Conservation (phyloP, 1,139 yeast species). For the Yamadazyma taylorii region DNA sequence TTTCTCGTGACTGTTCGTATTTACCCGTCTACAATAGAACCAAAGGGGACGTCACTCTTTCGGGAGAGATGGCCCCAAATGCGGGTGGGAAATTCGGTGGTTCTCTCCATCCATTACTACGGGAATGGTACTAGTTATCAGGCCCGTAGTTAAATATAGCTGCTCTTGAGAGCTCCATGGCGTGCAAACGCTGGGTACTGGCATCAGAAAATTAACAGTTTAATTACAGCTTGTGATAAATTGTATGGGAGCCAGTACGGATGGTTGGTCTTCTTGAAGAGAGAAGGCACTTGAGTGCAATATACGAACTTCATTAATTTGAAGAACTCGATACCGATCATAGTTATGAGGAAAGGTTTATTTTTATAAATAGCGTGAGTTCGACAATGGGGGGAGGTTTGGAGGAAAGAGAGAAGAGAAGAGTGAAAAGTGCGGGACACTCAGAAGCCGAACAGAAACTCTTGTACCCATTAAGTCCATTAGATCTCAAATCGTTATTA, state of each 20-base stretch:
- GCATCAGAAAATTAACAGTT: constrained; percentile 59
- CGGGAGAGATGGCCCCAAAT: constrained; percentile 18
- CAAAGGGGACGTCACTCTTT: neutral
- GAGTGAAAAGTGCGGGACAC: no score
- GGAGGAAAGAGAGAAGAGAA: no score
- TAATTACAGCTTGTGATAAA: no score
- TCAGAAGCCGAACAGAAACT: no score
- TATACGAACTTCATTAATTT: constrained; percentile 54
- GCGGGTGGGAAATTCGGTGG: constrained; percentile 91
- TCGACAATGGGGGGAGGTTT: no score
- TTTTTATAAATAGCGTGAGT: neutral
- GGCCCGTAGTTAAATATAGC: constrained; percentile 11
- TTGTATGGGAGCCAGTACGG: constrained; percentile 73
- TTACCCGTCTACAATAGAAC: constrained; percentile 61
- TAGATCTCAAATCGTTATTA: constrained; percentile 2
- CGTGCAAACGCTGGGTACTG: constrained; percentile 73
- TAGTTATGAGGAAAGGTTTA: constrained; percentile 47
- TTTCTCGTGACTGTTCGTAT: constrained; percentile 59
- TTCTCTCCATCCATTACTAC: constrained; percentile 56
- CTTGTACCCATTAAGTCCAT: no score
- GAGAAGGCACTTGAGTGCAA: constrained; percentile 70
- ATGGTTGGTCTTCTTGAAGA: constrained; percentile 55
- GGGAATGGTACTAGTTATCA: no score
- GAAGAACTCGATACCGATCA: constrained; percentile 84
- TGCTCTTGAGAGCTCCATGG: constrained; percentile 69